phyloP scores from a whole-genome alignment of 495 filamentous ascomycete genomes.

The Parathielavia appendiculata region DNA sequence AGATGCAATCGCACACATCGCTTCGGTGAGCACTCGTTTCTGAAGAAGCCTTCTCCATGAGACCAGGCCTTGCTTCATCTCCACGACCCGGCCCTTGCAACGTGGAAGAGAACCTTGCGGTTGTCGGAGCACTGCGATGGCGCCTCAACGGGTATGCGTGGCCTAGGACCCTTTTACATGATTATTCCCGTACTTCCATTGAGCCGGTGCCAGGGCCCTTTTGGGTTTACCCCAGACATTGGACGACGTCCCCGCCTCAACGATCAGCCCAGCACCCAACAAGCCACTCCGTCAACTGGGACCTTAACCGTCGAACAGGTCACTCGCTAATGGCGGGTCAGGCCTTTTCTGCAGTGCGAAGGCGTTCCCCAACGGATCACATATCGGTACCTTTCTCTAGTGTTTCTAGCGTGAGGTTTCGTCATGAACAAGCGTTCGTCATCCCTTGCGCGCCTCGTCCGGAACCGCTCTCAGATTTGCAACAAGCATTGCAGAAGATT shows the following conservation, averaged over 20 bases:
- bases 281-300: background rate
- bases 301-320: background rate
- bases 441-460: background rate
- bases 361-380: background rate
- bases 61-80: no score
- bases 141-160: no score
- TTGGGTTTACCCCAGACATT: conserved; percentile 14
- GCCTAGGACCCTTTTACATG: no score
- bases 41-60: background rate
- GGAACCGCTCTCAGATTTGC: background rate
- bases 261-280: conserved; percentile 8
- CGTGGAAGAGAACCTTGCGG: no score
- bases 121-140: no score
- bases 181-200: conserved; percentile 5
- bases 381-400: no score
- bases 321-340: background rate
- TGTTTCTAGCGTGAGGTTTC: background rate
- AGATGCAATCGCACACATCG: background rate
- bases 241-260: background rate
- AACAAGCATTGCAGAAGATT: background rate
- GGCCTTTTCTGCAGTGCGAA: background rate
- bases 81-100: background rate
- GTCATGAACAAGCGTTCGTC: background rate
- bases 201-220: conserved; percentile 5
- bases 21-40: background rate